Evolutionary conservation across 805 yeast genomes (phyloP), one percentile per base, ranked within the genome.

Genomic region (Debaryomyces tyrocola): DNA sequence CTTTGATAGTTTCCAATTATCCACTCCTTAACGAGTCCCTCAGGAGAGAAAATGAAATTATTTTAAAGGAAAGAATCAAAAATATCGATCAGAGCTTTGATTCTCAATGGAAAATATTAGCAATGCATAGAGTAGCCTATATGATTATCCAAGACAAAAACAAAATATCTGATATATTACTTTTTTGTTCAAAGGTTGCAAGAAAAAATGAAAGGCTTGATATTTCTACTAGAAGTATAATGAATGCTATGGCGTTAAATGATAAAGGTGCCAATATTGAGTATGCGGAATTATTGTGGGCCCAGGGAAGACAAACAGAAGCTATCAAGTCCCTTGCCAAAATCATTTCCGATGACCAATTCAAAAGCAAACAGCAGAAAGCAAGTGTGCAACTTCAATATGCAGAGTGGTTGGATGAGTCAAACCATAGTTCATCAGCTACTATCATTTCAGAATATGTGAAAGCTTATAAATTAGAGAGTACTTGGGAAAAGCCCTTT

Each of bases 361-460:
- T 55, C 31, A 53, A 53, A 20, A 50, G 46, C 20, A 33, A 43
- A 1, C 47, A 54, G 10, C 55, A 59, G 15, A 56, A 51, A 8
- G 74, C 80, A 1, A 56, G 73, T 41, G 79, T 82, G n/a, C 86
- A 87, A 44, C 67, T 91, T 40, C 84, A 84, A 48, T 88, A 88
- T 59, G 88, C 97, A 0, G 81, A 83, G 51, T 94, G 98, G 98
- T 70, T 90, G 14, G 96, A 90, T 58, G 73, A 74, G 31, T 87
- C 97, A 0, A 91, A 90, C 42, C 91, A 88, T 59, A 85, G 90
- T 28, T 83, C 90, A 7, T 83, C 95, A 7, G 78, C 77, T 12
- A 83, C 83, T 31, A 86, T 94, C 33, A 78, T 86, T 17, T 77
- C 76, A 24, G 88, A 88, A 51, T 94, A 90, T 54, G 69, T 68